Conservation (phyloP, 805 yeast species). For the Kuraishia piskuri region DNA sequence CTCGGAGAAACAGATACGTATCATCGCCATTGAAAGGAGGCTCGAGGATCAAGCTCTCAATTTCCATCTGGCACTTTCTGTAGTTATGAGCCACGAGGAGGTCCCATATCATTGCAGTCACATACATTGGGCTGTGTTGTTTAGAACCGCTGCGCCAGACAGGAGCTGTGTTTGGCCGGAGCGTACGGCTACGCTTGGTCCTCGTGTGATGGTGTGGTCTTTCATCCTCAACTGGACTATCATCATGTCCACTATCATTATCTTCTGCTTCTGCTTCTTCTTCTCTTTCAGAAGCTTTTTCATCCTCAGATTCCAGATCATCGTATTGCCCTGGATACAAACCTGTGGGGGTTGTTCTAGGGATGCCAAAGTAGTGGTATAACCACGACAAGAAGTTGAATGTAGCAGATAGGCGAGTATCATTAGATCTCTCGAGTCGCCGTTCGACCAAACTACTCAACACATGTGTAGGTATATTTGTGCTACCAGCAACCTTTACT, state of each 20-base stretch:
- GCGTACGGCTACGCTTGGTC: not conserved
- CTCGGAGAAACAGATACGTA: conserved; percentile 15
- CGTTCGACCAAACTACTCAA: not conserved
- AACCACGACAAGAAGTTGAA: not conserved
- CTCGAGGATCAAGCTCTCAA: conserved; percentile 28
- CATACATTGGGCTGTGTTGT: conserved; percentile 31
- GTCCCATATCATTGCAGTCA: conserved; percentile 33
- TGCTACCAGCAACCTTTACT: not conserved
- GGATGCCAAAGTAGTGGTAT: not conserved
- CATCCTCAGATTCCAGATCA: not conserved
- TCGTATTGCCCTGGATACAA: not conserved
- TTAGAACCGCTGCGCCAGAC: conserved; percentile 31
- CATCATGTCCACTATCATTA: not conserved
- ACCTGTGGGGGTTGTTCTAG: not conserved
- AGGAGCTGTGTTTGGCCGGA: conserved; percentile 20
- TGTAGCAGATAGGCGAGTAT: not conserved
- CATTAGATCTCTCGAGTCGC: not conserved
- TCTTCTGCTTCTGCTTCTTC: not conserved
- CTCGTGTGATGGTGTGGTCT: not conserved
- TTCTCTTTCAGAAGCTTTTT: not conserved
- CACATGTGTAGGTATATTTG: not conserved
- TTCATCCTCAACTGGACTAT: not conserved
- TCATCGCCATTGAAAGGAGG: conserved; percentile 37
- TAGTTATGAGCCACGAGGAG: conserved; percentile 27
- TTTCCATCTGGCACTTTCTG: conserved; percentile 22